Conservation (phyloP, 495 filamentous ascomycete species). For the Podospora australis region DNA sequence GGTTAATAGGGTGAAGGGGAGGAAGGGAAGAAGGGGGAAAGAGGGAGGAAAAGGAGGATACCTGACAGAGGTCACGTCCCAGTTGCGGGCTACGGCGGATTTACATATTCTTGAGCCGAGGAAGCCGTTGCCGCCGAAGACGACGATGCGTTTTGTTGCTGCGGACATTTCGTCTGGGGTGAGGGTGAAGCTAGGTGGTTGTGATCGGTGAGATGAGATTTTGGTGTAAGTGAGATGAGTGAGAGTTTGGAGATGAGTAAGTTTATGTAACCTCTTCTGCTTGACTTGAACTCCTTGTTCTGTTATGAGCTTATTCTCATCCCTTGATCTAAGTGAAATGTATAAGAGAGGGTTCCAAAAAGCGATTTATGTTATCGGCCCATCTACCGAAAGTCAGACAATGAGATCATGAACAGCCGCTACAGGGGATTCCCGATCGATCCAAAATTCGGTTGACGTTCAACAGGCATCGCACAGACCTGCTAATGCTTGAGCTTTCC, state of each 20-base stretch:
- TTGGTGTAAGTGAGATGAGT: slow-evolving; percentile 1
- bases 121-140: slow-evolving; percentile 94
- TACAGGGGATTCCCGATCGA: background rate
- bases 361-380: too few species aligned
- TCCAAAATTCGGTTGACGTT: background rate
- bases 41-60: too few species aligned
- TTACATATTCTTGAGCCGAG: slow-evolving; percentile 90
- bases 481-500: too few species aligned
- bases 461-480: slow-evolving; percentile 15
- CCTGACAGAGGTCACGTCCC: slow-evolving; percentile 88
- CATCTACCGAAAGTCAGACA: too few species aligned
- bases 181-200: slow-evolving; percentile 1
- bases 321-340: too few species aligned
- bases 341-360: too few species aligned
- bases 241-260: background rate
- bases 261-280: background rate
- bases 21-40: background rate
- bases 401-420: slow-evolving; percentile 8
- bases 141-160: slow-evolving; percentile 62
- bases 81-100: slow-evolving; percentile 71
- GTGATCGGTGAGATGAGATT: too few species aligned
- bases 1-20: too few species aligned
- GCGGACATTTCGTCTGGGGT: slow-evolving; percentile 11
- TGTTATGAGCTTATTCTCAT: too few species aligned
- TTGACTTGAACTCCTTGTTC: too few species aligned